Base-by-base conservation (phyloP, 1,284 basidiomycete species). In the Megacollybia platyphylla region DNA sequence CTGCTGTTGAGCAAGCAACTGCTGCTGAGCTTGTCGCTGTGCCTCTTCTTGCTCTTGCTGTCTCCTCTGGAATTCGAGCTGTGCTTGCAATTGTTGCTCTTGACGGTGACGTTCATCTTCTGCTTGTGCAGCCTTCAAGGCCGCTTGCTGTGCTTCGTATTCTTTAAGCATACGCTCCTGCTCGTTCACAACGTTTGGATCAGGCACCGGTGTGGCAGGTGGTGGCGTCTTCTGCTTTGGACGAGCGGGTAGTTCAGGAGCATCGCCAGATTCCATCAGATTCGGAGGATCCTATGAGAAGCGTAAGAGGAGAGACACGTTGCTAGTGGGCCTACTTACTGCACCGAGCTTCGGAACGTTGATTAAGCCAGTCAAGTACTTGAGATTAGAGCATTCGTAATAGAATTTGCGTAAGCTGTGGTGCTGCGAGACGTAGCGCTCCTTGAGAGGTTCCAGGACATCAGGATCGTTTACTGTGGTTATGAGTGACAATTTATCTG, bases 301-400 rank as follows among this genome's bases (percentile, higher is more conserved):
- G 42, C 24, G 26, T 34, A 39, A 31, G 17, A 36, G 2, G 0
- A 24, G 32, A 34, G 32, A 7, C n/a, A 31, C 7, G 7, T 26
- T 26, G 7, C 18, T n/a, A 40, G 28, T n/a, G 47, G 40, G 2
- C 15, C 9, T 13, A 55, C 68, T 47, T 53, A 88, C 87, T 58
- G 89, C 83, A 34, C 90, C 92, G 17, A 97, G 74, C 59, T 96
- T 97, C 13, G 92, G 92, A 1, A 97, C 91, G 58, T 96, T 97
- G 57, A 97, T 94, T 15, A 97, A 71, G 36, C 90, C 88, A 10
- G 92, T 97, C 40, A 97, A 67, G 59, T 94, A 97, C 60, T 94
- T 96, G 51, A 97, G 74, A 62, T 96, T 96, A 11, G 90, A 93
- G 57, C 92, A 97, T 58, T 97, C 92, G 58, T 96, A 97, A 67